These are phyloP conservation scores for Sclerotinia nivalis DNA, from an alignment of 2,329 filamentous ascomycete genomes.

Conservation along the genomic window DNA sequence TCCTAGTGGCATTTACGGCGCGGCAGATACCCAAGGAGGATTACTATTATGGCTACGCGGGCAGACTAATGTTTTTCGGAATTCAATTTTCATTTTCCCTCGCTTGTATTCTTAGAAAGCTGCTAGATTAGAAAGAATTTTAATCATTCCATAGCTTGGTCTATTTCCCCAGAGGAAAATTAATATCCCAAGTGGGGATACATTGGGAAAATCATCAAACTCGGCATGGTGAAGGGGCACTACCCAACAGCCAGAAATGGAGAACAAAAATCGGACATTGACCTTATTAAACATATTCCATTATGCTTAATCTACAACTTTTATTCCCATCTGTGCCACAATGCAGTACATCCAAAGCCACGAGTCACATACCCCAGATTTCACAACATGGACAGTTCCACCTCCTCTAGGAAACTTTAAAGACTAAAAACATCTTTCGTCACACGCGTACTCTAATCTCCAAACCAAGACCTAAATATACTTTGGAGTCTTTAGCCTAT, in stretches of 20 bases:
- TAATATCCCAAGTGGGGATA: not conserved
- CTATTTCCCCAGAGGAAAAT: not conserved
- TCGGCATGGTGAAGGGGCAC: no score
- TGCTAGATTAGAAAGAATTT: not conserved
- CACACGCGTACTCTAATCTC: not conserved
- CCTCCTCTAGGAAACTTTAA: not conserved
- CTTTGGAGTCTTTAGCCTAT: not conserved
- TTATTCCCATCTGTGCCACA: not conserved
- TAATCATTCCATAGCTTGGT: not conserved
- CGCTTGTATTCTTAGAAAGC: not conserved
- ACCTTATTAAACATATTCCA: not conserved
- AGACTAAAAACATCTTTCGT: not conserved
- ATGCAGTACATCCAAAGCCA: not conserved
- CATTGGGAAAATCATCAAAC: not conserved
- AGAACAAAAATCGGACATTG: not conserved
- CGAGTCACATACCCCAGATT: not conserved
- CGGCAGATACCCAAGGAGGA: not conserved
- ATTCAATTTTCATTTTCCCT: not conserved
- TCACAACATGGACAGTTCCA: not conserved
- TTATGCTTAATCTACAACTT: not conserved
- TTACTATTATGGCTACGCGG: not conserved
- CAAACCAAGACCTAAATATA: not conserved
- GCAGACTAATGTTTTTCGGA: not conserved
- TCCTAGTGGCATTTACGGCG: not conserved
- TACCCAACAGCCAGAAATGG: fast-evolving